These are phyloP conservation scores for Penicillium oxalicum DNA, from an alignment of 2,329 filamentous ascomycete genomes.

Conservation along the genomic window DNA sequence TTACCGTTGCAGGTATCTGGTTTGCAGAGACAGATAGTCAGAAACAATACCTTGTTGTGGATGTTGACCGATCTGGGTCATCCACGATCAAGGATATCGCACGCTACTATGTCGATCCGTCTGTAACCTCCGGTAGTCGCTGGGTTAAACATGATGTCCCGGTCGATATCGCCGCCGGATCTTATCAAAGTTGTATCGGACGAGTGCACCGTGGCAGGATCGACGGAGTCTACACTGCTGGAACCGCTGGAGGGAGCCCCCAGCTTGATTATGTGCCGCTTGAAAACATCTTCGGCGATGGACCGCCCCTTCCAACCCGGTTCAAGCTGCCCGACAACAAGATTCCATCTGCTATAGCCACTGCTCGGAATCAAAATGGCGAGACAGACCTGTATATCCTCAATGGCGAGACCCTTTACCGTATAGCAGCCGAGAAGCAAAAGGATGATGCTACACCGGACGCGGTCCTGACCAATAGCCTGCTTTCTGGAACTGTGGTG, in stretches of 20 bases:
- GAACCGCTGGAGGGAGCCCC: not conserved
- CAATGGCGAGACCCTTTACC: not conserved
- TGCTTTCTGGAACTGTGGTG: not conserved
- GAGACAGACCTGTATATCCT: not conserved
- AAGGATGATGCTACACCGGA: not conserved
- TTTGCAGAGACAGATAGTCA: not conserved
- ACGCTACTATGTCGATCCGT: not conserved
- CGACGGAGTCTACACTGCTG: not conserved
- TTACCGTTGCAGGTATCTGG: not conserved
- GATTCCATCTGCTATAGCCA: not conserved
- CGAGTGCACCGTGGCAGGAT: not conserved
- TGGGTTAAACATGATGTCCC: not conserved
- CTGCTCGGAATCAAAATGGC: not conserved
- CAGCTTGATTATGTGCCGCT: not conserved
- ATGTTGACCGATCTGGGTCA: not conserved
- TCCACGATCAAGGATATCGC: no score
- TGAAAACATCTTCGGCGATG: not conserved
- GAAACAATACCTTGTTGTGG: not conserved
- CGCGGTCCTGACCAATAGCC: not conserved
- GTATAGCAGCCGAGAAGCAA: not conserved
- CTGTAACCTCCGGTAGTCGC: not conserved
- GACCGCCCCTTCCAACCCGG: not conserved
- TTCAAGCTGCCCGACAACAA: not conserved
- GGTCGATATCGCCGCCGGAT: not conserved
- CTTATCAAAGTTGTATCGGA: not conserved